A percentile compares a stretch with the other conserved stretches of the same genome.
Evolutionary conservation across 208 protist species (phyloP).

Genomic region (Crithidia expoeki): DNA sequence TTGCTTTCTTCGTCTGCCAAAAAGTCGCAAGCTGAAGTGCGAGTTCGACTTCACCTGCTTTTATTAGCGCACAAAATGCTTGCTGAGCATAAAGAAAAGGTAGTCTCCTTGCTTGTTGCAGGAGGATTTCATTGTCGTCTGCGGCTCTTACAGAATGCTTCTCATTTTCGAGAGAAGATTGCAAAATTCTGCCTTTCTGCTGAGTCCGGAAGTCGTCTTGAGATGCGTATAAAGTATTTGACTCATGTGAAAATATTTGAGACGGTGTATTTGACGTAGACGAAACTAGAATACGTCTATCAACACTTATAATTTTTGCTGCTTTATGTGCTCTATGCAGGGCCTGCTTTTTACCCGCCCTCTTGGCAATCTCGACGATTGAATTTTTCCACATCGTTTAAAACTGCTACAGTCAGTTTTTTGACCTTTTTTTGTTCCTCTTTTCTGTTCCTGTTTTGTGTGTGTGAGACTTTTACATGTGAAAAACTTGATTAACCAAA

Average conservation of each 20-base stretch:
- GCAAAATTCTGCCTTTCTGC: slow-evolving; percentile 12
- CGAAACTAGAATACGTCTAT: not conserved
- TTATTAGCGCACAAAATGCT: slow-evolving; percentile 26
- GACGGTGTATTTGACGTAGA: not conserved
- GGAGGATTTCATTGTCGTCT: slow-evolving; percentile 11
- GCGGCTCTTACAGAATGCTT: not conserved
- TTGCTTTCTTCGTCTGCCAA: slow-evolving; percentile 13
- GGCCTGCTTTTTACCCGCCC: not conserved
- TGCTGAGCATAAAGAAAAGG: slow-evolving; percentile 31
- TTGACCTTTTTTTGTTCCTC: too few species aligned
- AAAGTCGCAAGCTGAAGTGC: slow-evolving; percentile 29
- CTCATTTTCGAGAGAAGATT: slow-evolving; percentile 16
- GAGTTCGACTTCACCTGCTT: slow-evolving; percentile 24
- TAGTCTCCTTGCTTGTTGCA: slow-evolving; percentile 10
- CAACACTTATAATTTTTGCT: not conserved
- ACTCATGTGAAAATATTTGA: slow-evolving; percentile 1
- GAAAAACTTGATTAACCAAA: too few species aligned
- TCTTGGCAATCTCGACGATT: not conserved
- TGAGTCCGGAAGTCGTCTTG: slow-evolving; percentile 10
- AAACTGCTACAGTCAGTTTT: too few species aligned
- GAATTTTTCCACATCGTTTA: slow-evolving; percentile 9
- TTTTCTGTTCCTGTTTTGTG: too few species aligned
- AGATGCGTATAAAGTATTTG: slow-evolving; percentile 10
- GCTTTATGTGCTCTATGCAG: not conserved
- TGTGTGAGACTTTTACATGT: too few species aligned